Evolutionary conservation across 352 stramenopile genomes (phyloP).

Genomic region (Globisporangium okanoganense): DNA sequence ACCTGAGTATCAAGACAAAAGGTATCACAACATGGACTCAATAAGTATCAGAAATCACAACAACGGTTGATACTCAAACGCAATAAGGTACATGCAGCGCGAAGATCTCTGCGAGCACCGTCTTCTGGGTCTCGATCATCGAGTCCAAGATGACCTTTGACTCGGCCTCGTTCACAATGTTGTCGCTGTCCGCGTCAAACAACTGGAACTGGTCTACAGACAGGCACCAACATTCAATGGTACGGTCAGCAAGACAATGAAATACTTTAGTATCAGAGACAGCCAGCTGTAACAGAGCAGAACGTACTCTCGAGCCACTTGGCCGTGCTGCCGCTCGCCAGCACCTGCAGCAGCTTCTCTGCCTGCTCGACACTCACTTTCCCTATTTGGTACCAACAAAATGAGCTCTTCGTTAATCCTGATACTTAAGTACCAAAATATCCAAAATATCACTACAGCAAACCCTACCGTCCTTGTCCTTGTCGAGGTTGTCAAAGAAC

Average conservation of each 20-base stretch:
- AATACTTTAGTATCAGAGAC: neutral
- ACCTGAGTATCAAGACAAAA: slow-evolving; percentile 26
- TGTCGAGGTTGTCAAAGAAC: slow-evolving; percentile 57
- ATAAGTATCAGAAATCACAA: neutral
- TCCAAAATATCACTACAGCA: neutral
- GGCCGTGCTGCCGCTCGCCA: slow-evolving; percentile 28
- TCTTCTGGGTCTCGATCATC: slow-evolving; percentile 54
- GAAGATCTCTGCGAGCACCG: slow-evolving; percentile 58
- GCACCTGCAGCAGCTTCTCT: slow-evolving; percentile 34
- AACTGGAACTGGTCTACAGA: slow-evolving; percentile 52
- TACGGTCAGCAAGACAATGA: neutral
- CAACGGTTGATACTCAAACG: neutral
- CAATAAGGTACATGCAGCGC: slow-evolving; percentile 38
- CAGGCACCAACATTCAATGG: neutral
- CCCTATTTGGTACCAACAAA: slow-evolving; percentile 18
- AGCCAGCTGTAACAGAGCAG: neutral
- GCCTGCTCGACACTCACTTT: slow-evolving; percentile 41
- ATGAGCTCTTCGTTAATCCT: neutral
- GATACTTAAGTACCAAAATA: neutral
- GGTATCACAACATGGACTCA: neutral
- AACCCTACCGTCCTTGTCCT: slow-evolving; percentile 54
- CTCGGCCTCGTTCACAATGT: slow-evolving; percentile 50
- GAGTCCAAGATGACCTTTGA: slow-evolving; percentile 54
- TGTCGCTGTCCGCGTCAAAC: slow-evolving; percentile 50
- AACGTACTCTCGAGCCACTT: slow-evolving; percentile 42